Base-by-base conservation (phyloP, 495 filamentous ascomycete genomes). In the Trichocladium uniseriatum region DNA sequence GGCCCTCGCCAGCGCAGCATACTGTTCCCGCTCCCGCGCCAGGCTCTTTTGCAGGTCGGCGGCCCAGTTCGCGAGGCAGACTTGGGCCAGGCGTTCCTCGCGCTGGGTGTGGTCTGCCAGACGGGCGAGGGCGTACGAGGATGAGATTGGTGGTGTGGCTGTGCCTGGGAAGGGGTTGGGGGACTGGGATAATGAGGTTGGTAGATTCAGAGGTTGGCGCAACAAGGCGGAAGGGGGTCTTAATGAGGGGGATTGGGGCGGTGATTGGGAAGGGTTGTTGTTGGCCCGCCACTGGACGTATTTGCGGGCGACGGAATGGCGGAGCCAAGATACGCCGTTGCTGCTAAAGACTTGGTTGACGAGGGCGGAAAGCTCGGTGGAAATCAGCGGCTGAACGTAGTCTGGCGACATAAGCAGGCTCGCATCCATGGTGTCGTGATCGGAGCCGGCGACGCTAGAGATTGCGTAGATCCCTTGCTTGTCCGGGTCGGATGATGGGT, bases 381-480 rank as follows among this genome's bases (percentile, higher is more conserved):
- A 62, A 10, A 87, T 66, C 2, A 97, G 73, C 3, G 94, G 94
- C 48, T 88, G 84, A 15, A 95, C 73, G 63, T 99, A 99, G 56
- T 91, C 86, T 3, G 94, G 82, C 39, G 80, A 88, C 92, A 99
- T 99, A 13, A 99, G 74, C 0, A 92, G 78, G 58, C 87, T 94
- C 22, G 92, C 92, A 59, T 99, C 92, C 88, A 99, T 95, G 38
- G 76, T 83, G 19, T 95, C 89, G 43, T 82, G 69, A 63, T 99
- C 89, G 42, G 79, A 79, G 10, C 78, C 80, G 32, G 81, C 75
- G 11, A 78, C 79, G 16, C 87, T 94, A 19, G 94, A 97, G 35
- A 95, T 77, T 7, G 89, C 82, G 63, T 85, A 95, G 7, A 88
- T 81, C 55, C 68, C 54, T 52, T 59, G 57, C 20, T 57, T 66